A percentile compares a stretch with the other conserved stretches of the same genome.
Conservation (phyloP, 768 basidiomycete species). For the Suillus discolor region DNA sequence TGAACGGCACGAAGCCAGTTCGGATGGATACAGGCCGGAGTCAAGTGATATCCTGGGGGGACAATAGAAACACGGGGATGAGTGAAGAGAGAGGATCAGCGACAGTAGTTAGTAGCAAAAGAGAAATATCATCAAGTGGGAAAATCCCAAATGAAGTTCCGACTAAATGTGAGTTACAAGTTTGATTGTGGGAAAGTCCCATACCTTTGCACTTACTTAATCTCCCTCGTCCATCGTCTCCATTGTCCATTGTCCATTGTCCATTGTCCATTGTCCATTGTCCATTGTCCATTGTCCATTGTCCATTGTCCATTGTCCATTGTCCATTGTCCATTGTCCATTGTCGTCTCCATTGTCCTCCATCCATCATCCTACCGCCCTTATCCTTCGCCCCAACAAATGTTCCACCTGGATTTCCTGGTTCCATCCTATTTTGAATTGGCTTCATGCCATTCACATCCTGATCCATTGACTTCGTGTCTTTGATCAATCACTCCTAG, state of each 20-base stretch:
- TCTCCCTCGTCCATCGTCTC: background rate
- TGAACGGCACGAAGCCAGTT: background rate
- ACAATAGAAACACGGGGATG: background rate
- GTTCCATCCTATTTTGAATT: background rate
- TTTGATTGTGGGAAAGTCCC: background rate
- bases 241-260: too few relatives aligned
- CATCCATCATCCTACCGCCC: background rate
- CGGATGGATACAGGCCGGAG: background rate
- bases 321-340: too few relatives aligned
- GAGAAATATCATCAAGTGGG: background rate
- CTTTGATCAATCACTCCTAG: background rate
- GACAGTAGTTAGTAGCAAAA: background rate
- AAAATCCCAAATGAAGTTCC: slow-evolving; percentile 1
- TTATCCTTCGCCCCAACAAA: background rate
- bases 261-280: too few relatives aligned
- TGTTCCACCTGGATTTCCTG: background rate
- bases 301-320: background rate
- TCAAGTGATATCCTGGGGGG: background rate
- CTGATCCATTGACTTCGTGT: background rate
- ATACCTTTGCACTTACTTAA: background rate
- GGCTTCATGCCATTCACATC: background rate
- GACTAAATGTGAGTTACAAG: background rate
- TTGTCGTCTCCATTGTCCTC: background rate
- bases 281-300: too few relatives aligned
- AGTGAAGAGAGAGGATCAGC: background rate